Percentiles rank a stretch among this genome's conserved stretches.
Evolutionary conservation across 371 early-diverging fungal species (phyloP).

Genomic region (Saksenaea vasiformis): DNA sequence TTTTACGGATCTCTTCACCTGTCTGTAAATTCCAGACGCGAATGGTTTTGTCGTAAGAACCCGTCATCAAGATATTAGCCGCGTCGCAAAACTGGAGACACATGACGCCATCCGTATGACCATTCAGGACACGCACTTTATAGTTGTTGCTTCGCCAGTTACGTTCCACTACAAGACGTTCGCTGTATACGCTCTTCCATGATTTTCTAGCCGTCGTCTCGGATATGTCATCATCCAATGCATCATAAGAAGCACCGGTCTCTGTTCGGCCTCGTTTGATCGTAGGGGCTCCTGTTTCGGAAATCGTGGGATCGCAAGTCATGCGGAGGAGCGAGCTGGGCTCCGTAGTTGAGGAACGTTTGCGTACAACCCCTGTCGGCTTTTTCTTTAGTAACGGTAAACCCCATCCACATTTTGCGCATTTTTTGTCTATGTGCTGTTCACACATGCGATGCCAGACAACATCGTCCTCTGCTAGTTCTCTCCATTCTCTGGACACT

Average conservation of each 20-base stretch:
- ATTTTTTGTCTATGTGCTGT: constrained; percentile 95
- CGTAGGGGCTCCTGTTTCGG: background rate
- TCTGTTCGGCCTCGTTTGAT: constrained; percentile 4
- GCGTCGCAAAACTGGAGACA: constrained; percentile 85
- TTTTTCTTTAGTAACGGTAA: constrained; percentile 69
- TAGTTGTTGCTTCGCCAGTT: constrained; percentile 85
- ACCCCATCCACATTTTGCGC: constrained; percentile 96
- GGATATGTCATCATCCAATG: background rate
- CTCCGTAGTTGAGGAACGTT: constrained; percentile 4
- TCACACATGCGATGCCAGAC: constrained; percentile 96
- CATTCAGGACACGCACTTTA: constrained; percentile 56
- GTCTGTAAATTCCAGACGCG: constrained; percentile 86
- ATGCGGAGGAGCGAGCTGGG: constrained; percentile 12
- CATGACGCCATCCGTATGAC: constrained; percentile 88
- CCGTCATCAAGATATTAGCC: constrained; percentile 72
- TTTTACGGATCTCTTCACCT: constrained; percentile 64
- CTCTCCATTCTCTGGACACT: constrained; percentile 80
- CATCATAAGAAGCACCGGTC: background rate
- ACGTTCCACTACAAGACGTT: constrained; percentile 77
- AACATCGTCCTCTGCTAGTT: constrained; percentile 84
- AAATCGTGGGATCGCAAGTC: constrained; percentile 21
- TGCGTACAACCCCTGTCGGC: constrained; percentile 11
- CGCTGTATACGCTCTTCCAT: constrained; percentile 86
- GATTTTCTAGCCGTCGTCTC: constrained; percentile 35
- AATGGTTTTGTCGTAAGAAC: constrained; percentile 83